Percentiles rank a stretch among this genome's conserved stretches.
phyloP scores from a whole-genome alignment of 179 eudicot genomes.

The Kewa caespitosa region DNA sequence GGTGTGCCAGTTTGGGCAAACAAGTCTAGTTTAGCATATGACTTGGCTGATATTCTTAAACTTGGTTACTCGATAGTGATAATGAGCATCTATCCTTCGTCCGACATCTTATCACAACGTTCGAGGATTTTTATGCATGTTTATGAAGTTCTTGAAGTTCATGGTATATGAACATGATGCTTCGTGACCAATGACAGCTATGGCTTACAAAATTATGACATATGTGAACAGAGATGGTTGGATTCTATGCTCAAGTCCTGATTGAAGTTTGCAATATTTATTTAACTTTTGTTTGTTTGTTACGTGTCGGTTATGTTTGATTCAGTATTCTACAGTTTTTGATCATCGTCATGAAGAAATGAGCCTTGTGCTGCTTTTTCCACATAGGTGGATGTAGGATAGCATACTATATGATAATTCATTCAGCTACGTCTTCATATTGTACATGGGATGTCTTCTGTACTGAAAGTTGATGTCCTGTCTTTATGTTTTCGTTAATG shows the following conservation, averaged over 20 bases:
- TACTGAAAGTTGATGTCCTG: neutral
- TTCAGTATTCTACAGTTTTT: neutral
- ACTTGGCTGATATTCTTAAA: neutral
- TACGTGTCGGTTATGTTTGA: neutral
- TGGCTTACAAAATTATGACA: neutral
- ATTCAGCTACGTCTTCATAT: neutral
- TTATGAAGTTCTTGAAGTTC: too few relatives aligned
- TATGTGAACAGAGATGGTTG: neutral
- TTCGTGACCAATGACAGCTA: neutral
- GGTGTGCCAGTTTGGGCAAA: neutral
- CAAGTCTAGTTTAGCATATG: neutral
- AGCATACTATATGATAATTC: neutral
- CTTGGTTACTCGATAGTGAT: neutral
- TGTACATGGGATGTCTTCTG: neutral
- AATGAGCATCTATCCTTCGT: neutral
- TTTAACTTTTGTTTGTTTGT: neutral
- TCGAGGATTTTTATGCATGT: neutral
- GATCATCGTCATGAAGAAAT: too few relatives aligned
- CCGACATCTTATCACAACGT: neutral
- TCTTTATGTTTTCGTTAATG: neutral
- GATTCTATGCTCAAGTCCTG: neutral
- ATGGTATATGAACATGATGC: neutral
- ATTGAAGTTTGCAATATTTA: too few relatives aligned
- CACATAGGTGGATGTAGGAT: neutral
- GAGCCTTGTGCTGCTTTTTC: neutral